These are phyloP conservation scores for Panus rudis DNA, from an alignment of 768 basidiomycete genomes.

Conservation along the genomic window DNA sequence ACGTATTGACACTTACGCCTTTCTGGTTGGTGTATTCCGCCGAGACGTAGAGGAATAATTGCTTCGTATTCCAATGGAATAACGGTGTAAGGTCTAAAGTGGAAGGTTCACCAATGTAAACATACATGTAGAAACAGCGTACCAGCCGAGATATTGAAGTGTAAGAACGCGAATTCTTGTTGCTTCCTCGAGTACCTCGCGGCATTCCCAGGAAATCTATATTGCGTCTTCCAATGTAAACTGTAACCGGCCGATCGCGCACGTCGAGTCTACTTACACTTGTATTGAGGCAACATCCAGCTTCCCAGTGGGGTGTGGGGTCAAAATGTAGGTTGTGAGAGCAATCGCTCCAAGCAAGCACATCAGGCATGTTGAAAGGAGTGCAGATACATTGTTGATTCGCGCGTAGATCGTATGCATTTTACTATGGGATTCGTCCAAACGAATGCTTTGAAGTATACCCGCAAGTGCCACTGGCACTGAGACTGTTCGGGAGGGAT, in stretches of 20 bases:
- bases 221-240: no score
- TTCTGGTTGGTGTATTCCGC: slow-evolving; percentile 73
- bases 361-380: slow-evolving; percentile 73
- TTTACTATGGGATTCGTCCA: slow-evolving; percentile 2
- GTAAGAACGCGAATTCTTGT: slow-evolving; percentile 73
- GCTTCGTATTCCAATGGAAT: slow-evolving; percentile 97
- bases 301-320: slow-evolving; percentile 47
- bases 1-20: no score
- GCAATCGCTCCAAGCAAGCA: slow-evolving; percentile 63
- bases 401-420: slow-evolving; percentile 73
- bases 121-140: slow-evolving; percentile 17
- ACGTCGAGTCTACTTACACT: slow-evolving; percentile 68
- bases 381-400: slow-evolving; percentile 65
- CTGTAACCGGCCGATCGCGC: slow-evolving; percentile 1
- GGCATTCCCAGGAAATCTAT: slow-evolving; percentile 17
- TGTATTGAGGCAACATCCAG: slow-evolving; percentile 60
- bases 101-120: neutral
- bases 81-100: slow-evolving; percentile 67
- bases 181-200: slow-evolving; percentile 50
- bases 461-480: no score
- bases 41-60: slow-evolving; percentile 79
- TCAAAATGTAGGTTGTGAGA: slow-evolving; percentile 63
- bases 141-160: slow-evolving; percentile 82
- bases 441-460: no score
- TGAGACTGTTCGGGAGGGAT: no score